Evolutionary conservation across 2,329 filamentous ascomycete genomes (phyloP).

Genomic region (Huntiella abstrusa): DNA sequence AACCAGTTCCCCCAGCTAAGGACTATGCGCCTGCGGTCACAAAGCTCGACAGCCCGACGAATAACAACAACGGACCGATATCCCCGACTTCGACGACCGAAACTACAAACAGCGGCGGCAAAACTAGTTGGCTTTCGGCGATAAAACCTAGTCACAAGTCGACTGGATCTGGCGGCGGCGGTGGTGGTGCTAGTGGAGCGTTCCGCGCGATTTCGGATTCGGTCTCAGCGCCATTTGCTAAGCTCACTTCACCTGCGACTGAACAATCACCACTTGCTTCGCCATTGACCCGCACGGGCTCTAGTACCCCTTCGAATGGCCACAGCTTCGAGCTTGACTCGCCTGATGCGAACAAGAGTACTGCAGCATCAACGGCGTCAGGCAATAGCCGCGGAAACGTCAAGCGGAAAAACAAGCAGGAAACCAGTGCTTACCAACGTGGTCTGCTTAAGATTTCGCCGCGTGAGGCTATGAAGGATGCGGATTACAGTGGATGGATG

Average conservation of each 20-base stretch:
- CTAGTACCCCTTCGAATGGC: conserved; percentile 45
- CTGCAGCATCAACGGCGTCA: conserved; percentile 24
- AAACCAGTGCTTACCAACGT: conserved; percentile 81
- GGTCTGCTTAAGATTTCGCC: conserved; percentile 69
- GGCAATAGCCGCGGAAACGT: conserved; percentile 23
- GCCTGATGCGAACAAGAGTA: conserved; percentile 40
- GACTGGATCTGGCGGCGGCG: conserved; percentile 21
- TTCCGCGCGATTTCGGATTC: conserved; percentile 66
- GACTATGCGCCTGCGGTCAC: conserved; percentile 40
- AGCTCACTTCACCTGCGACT: conserved; percentile 27
- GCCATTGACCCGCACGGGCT: conserved; percentile 54
- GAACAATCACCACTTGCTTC: conserved; percentile 34
- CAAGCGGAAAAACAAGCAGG: conserved; percentile 69
- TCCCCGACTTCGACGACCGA: conserved; percentile 26
- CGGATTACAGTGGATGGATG: conserved; percentile 98
- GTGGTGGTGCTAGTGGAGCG: conserved; percentile 33
- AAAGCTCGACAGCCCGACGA: conserved; percentile 31
- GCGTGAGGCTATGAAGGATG: conserved; percentile 62
- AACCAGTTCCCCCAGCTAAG: conserved; percentile 32
- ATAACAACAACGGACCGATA: conserved; percentile 22
- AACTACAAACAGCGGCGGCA: conserved; percentile 23
- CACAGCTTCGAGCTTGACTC: conserved; percentile 67
- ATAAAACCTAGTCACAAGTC: conserved; percentile 25
- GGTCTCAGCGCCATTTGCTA: conserved; percentile 22
- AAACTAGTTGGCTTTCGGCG: conserved; percentile 36